Evolutionary conservation across 768 basidiomycete species (phyloP).

Genomic region (Lentinula boryana): DNA sequence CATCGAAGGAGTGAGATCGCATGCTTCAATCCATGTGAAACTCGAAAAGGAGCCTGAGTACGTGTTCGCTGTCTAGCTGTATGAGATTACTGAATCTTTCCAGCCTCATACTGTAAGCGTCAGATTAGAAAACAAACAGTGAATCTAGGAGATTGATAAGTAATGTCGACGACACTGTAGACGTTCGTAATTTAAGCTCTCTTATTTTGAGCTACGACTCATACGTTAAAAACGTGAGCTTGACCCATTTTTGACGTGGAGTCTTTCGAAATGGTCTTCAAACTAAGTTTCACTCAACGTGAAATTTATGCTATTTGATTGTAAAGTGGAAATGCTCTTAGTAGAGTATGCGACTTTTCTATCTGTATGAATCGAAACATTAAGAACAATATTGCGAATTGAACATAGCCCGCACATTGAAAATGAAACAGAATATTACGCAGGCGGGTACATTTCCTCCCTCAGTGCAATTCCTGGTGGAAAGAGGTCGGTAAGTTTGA

Average conservation of each 20-base stretch:
- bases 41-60: conserved; percentile 38
- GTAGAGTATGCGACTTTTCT: background rate
- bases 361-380: background rate
- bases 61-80: background rate
- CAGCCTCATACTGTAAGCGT: background rate
- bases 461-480: conserved; percentile 31
- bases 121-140: too few relatives aligned
- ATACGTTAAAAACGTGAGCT: too few relatives aligned
- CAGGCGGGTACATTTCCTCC: conserved; percentile 39
- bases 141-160: too few relatives aligned
- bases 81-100: background rate
- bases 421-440: conserved; percentile 7
- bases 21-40: conserved; percentile 72
- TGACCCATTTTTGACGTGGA: too few relatives aligned
- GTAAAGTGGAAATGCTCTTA: too few relatives aligned
- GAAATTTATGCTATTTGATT: too few relatives aligned
- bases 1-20: conserved; percentile 76
- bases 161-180: too few relatives aligned
- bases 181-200: too few relatives aligned
- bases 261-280: too few relatives aligned
- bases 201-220: too few relatives aligned
- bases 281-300: too few relatives aligned
- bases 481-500: background rate
- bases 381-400: conserved; percentile 9
- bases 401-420: conserved; percentile 16